phyloP scores from a whole-genome alignment of 2,329 filamentous ascomycete genomes.

The Coleophoma cylindrospora region DNA sequence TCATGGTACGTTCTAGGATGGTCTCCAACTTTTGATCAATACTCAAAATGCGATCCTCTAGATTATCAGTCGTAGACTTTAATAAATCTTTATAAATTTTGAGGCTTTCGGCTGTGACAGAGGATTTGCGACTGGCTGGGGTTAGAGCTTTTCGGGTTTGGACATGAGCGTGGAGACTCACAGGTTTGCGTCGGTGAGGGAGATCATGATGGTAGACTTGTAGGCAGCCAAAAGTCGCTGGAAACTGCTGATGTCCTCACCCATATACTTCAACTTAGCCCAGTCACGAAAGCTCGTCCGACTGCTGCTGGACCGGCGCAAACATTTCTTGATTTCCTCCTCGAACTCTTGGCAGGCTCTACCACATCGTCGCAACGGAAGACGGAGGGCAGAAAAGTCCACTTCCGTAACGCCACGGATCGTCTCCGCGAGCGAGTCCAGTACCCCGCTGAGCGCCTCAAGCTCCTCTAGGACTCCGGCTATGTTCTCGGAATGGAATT shows the following conservation, averaged over 20 bases:
- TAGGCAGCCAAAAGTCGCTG: constrained; percentile 33
- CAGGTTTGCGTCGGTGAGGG: constrained; percentile 34
- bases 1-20: constrained; percentile 11
- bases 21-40: constrained; percentile 25
- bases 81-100: constrained; percentile 29
- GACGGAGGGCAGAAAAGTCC: constrained; percentile 26
- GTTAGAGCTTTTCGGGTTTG: constrained; percentile 6
- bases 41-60: constrained; percentile 27
- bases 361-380: constrained; percentile 35
- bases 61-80: constrained; percentile 26
- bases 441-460: constrained; percentile 30
- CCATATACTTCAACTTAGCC: constrained; percentile 38
- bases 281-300: constrained; percentile 38
- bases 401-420: constrained; percentile 17
- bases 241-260: constrained; percentile 37
- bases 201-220: constrained; percentile 35
- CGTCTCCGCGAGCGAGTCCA: constrained; percentile 27
- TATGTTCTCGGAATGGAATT: constrained; percentile 30
- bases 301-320: constrained; percentile 26
- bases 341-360: constrained; percentile 37
- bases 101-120: constrained; percentile 25
- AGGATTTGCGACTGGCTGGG: constrained; percentile 26
- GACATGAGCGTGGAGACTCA: constrained; percentile 22
- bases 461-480: constrained; percentile 36
- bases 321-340: constrained; percentile 30